Base-by-base conservation (phyloP, 2,329 filamentous ascomycete species). In the Hymenoscyphus linearis region DNA sequence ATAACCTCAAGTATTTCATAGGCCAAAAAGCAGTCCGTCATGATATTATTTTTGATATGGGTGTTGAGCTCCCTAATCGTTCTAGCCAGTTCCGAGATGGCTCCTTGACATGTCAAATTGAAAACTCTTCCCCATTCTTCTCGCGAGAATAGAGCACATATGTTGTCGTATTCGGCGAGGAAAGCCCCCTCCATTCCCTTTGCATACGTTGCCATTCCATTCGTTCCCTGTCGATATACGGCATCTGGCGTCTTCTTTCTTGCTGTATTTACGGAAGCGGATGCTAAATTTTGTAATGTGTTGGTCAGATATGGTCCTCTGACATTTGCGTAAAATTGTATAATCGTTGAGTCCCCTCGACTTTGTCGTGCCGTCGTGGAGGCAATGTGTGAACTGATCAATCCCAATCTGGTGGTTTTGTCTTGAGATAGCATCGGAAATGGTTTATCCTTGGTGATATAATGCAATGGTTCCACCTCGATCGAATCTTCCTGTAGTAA, bases 1-100 rank as follows among this genome's bases (percentile, higher is more conserved):
- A 98, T 85, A 63, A 97, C 90, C 70, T 96, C 93, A 35, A 96
- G 90, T 35, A 98, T 90, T 73, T 99, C 95, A 73, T 96, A 99
- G 7, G 92, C 92, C 55, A 99, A 82, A 73, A 91, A 98, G 75
- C 93, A 98, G 74, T 99, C 95, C 0, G 91, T 96, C 67, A 86
- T 84, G 44, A 97, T 78, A 71, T 97, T 93, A 47, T 83, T 79
- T 72, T 93, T 92, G 75, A 98, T 92, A 71, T 97, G 93, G 56
- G 85, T 82, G 74, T 98, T 97, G 35, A 99, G 81, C 70, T 98
- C 93, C 31, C 90, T 85, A 59, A 98, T 76, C 0, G 95, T 97
- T 68, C 91, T 87, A 5, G 89, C 86, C 68, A 98, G 89, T 70
- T 96, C 92, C 7, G 86, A 82, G 63, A 99, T 80, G 13, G 93